Evolutionary conservation across 1,284 basidiomycete genomes (phyloP).

Genomic region (Trichosporon inkin): DNA sequence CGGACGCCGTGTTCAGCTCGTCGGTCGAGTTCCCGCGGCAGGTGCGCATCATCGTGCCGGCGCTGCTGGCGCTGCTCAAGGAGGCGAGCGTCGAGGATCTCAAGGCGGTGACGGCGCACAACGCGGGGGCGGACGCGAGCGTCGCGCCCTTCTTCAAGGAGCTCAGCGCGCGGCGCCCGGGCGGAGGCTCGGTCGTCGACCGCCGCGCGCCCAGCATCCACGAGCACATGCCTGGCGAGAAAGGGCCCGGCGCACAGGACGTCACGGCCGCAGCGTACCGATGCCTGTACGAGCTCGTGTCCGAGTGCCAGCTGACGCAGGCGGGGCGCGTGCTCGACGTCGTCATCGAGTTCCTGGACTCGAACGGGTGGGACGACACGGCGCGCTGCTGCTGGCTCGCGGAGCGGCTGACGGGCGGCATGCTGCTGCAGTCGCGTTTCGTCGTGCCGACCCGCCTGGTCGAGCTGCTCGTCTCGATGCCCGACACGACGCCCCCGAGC

Average conservation of each 20-base stretch:
- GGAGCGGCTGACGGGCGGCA: conserved; percentile 71
- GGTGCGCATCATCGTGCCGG: conserved; percentile 66
- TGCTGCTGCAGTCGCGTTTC: conserved; percentile 87
- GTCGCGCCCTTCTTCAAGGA: conserved; percentile 70
- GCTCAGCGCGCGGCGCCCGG: conserved; percentile 64
- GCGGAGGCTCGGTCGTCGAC: conserved; percentile 64
- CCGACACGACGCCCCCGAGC: conserved; percentile 58
- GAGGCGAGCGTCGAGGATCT: conserved; percentile 62
- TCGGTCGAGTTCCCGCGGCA: conserved; percentile 70
- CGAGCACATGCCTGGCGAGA: conserved; percentile 78
- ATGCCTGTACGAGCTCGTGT: conserved; percentile 67
- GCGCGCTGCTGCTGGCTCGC: conserved; percentile 80
- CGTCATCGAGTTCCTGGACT: conserved; percentile 63
- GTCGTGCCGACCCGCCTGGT: conserved; percentile 80
- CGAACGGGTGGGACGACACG: conserved; percentile 64
- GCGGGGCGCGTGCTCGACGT: conserved; percentile 64
- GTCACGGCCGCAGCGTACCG: conserved; percentile 70
- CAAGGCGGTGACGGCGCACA: conserved; percentile 62
- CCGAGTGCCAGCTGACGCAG: conserved; percentile 73
- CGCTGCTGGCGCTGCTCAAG: conserved; percentile 67
- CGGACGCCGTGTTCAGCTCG: conserved; percentile 77
- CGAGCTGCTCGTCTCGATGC: conserved; percentile 68
- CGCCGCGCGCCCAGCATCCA: conserved; percentile 81
- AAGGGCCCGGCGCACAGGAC: conserved; percentile 70
- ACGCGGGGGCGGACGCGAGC: conserved; percentile 30